Conservation (phyloP, 179 eudicot genomes). For the Dionaea muscipula region DNA sequence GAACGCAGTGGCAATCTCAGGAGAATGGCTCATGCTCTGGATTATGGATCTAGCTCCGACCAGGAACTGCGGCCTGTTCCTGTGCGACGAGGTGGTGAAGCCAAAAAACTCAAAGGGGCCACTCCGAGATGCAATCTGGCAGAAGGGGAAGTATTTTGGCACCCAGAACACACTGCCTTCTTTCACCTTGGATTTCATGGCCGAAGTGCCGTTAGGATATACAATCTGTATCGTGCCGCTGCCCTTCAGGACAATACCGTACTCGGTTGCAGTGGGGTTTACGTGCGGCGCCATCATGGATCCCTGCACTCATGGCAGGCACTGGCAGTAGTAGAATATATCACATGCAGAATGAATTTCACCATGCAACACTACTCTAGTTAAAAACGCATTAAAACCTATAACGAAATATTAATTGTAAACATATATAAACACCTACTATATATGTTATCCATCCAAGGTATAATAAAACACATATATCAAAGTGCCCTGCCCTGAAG, state of each 20-base stretch:
- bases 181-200: slow-evolving; percentile 44
- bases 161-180: slow-evolving; percentile 80
- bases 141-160: slow-evolving; percentile 81
- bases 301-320: slow-evolving; percentile 35
- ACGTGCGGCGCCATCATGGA: slow-evolving; percentile 94
- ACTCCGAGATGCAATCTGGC: slow-evolving; percentile 66
- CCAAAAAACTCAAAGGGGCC: slow-evolving; percentile 84
- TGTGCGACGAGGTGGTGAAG: slow-evolving; percentile 58
- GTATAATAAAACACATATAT: too few relatives aligned
- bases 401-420: too few relatives aligned
- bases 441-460: too few relatives aligned
- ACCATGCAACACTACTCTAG: too few relatives aligned
- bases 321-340: too few relatives aligned
- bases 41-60: slow-evolving; percentile 50
- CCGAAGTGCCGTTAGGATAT: slow-evolving; percentile 67
- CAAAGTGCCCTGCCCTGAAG: too few relatives aligned
- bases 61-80: slow-evolving; percentile 71
- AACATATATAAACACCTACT: too few relatives aligned
- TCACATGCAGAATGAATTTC: too few relatives aligned
- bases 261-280: slow-evolving; percentile 81
- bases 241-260: slow-evolving; percentile 56
- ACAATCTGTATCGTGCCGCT: slow-evolving; percentile 59
- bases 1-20: slow-evolving; percentile 58
- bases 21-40: slow-evolving; percentile 43
- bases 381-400: too few relatives aligned